phyloP scores from a whole-genome alignment of 202 grass and related monocot species.

The Schoenoplectus tabernaemontani region DNA sequence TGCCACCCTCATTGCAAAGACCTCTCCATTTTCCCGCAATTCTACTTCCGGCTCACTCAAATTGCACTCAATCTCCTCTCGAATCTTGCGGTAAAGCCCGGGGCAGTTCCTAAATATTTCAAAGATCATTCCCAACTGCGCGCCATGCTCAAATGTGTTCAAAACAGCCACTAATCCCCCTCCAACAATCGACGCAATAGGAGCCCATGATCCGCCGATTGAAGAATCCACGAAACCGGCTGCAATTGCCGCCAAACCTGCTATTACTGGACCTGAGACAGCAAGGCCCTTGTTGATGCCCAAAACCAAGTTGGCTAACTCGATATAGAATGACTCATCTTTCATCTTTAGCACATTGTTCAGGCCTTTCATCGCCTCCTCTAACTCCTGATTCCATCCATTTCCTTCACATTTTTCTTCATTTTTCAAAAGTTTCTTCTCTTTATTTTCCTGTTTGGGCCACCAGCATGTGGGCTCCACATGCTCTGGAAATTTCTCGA shows the following conservation, averaged over 20 bases:
- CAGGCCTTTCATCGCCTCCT: constrained; percentile 47
- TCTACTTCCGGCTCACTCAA: constrained; percentile 33
- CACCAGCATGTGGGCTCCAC: constrained; percentile 55
- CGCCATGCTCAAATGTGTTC: constrained; percentile 49
- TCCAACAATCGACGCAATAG: constrained; percentile 12
- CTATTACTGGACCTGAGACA: constrained; percentile 28
- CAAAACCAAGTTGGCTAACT: constrained; percentile 18
- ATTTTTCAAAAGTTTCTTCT: not conserved
- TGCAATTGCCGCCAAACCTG: constrained; percentile 31
- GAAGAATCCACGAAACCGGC: constrained; percentile 32
- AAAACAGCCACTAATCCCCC: constrained; percentile 33
- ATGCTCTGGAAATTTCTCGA: constrained; percentile 57
- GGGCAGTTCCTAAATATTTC: constrained; percentile 49
- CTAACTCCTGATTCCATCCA: constrained; percentile 56
- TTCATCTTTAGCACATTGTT: constrained; percentile 37
- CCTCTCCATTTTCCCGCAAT: constrained; percentile 50
- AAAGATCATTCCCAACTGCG: constrained; percentile 67
- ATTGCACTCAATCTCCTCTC: constrained; percentile 52
- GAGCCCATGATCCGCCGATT: not conserved
- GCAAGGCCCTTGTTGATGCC: constrained; percentile 35
- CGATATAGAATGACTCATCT: constrained; percentile 35
- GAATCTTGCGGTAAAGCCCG: constrained; percentile 40
- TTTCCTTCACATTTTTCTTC: constrained; percentile 6
- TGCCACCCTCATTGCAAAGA: constrained; percentile 52
- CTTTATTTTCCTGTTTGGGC: constrained; percentile 19